Evolutionary conservation across 2,329 filamentous ascomycete species (phyloP).

Genomic region (Epichloe amarillans): DNA sequence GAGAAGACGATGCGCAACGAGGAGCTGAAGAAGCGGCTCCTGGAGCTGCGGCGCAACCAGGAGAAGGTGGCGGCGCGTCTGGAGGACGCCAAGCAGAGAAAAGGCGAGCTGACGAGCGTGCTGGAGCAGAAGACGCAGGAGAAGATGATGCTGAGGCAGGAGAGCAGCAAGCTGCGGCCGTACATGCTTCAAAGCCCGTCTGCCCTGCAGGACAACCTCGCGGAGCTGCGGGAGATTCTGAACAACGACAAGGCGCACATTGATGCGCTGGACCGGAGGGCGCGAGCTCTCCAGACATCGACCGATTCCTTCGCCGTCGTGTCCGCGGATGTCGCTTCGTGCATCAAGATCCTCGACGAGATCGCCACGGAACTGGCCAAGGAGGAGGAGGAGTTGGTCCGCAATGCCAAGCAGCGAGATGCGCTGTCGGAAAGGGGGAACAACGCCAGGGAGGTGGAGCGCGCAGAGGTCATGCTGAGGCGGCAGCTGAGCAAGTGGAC

Average conservation of each 20-base stretch:
- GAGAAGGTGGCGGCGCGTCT: slow-evolving; percentile 71
- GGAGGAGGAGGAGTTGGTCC: slow-evolving; percentile 79
- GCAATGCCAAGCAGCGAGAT: slow-evolving; percentile 71
- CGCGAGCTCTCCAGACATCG: slow-evolving; percentile 83
- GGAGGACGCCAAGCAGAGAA: slow-evolving; percentile 71
- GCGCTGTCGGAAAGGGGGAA: slow-evolving; percentile 78
- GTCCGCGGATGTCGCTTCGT: slow-evolving; percentile 70
- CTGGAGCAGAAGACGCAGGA: slow-evolving; percentile 60
- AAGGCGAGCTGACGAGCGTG: slow-evolving; percentile 57
- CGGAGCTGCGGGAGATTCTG: slow-evolving; percentile 69
- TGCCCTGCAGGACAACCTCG: slow-evolving; percentile 66
- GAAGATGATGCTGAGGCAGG: slow-evolving; percentile 61
- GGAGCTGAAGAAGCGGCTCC: slow-evolving; percentile 67
- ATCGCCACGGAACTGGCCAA: slow-evolving; percentile 72
- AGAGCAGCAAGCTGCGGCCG: slow-evolving; percentile 77
- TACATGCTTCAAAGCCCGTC: slow-evolving; percentile 85
- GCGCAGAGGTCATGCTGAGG: slow-evolving; percentile 70
- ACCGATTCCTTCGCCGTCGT: slow-evolving; percentile 81
- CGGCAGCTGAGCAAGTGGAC: slow-evolving; percentile 77
- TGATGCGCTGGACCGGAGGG: slow-evolving; percentile 72
- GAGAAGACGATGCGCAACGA: slow-evolving; percentile 81
- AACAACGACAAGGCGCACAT: slow-evolving; percentile 71
- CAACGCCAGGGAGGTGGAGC: slow-evolving; percentile 82
- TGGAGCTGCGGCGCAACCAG: slow-evolving; percentile 71
- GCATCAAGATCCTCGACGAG: slow-evolving; percentile 81